Conservation (phyloP, 2,329 filamentous ascomycete species). For the Arthrinium puccinioides region DNA sequence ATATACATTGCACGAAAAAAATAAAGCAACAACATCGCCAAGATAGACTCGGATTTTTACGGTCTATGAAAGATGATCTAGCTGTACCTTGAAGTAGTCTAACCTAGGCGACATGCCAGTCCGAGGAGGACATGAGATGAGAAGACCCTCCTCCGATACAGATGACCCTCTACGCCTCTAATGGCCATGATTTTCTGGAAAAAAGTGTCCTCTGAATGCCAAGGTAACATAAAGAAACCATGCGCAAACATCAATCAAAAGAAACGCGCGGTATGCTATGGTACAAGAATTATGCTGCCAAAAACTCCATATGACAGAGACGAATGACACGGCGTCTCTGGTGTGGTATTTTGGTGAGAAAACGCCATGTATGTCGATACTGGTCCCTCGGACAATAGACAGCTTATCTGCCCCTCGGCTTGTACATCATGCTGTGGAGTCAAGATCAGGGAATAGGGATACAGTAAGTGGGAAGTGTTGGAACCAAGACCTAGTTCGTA, state of each 20-base stretch:
- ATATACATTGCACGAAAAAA: no score
- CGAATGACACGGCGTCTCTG: no score
- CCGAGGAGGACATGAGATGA: conserved; percentile 3
- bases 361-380: conserved; percentile 1
- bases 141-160: conserved; percentile 3
- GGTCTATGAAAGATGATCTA: conserved; percentile 6
- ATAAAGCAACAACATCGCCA: no score
- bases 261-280: conserved; percentile 1
- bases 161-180: background rate
- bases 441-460: conserved; percentile 6
- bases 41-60: conserved; percentile 1
- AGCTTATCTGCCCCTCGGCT: conserved; percentile 4
- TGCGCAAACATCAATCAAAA: conserved; percentile 1
- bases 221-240: conserved; percentile 2
- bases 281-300: conserved; percentile 5
- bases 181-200: background rate
- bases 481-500: conserved; percentile 26
- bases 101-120: no score
- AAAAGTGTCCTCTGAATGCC: background rate
- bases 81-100: background rate
- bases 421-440: conserved; percentile 5
- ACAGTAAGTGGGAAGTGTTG: conserved; percentile 18
- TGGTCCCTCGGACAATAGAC: conserved; percentile 9
- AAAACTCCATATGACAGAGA: conserved; percentile 2
- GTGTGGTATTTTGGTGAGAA: conserved; percentile 3